phyloP scores from a whole-genome alignment of 352 stramenopile species.

The Globisporangium splendens region DNA sequence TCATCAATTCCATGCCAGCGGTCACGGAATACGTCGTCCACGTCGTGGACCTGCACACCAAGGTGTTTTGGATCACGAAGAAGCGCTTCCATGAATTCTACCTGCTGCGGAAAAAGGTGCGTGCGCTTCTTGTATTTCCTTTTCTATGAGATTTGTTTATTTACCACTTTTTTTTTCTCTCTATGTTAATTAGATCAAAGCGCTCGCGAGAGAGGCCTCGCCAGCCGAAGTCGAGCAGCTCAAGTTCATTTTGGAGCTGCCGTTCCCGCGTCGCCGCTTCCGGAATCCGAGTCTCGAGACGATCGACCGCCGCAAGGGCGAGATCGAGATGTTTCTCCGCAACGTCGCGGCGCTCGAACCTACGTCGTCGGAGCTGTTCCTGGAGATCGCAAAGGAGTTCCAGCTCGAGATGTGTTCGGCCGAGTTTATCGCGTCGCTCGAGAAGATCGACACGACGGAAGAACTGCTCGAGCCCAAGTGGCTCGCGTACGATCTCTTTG shows the following conservation, averaged over 20 bases:
- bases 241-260: constrained; percentile 68
- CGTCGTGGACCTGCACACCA: constrained; percentile 72
- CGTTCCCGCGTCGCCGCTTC: constrained; percentile 65
- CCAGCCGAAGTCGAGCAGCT: constrained; percentile 56
- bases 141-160: not conserved
- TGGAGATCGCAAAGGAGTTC: constrained; percentile 60
- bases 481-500: constrained; percentile 74
- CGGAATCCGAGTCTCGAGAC: constrained; percentile 38
- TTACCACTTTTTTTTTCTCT: constrained; percentile 1
- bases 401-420: constrained; percentile 70
- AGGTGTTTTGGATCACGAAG: constrained; percentile 82
- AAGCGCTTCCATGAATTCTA: constrained; percentile 80
- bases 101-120: constrained; percentile 60
- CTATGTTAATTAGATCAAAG: constrained; percentile 25
- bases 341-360: constrained; percentile 67
- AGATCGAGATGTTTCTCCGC: constrained; percentile 74
- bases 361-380: constrained; percentile 39
- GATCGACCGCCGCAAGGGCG: constrained; percentile 41
- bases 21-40: constrained; percentile 77
- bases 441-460: constrained; percentile 66
- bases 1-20: constrained; percentile 44
- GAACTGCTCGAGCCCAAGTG: constrained; percentile 74
- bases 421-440: constrained; percentile 72
- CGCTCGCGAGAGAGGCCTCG: constrained; percentile 32
- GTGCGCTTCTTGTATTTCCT: not conserved